These are phyloP conservation scores for Entomortierella parvispora DNA, from an alignment of 192 early-diverging fungal genomes.

Conservation along the genomic window DNA sequence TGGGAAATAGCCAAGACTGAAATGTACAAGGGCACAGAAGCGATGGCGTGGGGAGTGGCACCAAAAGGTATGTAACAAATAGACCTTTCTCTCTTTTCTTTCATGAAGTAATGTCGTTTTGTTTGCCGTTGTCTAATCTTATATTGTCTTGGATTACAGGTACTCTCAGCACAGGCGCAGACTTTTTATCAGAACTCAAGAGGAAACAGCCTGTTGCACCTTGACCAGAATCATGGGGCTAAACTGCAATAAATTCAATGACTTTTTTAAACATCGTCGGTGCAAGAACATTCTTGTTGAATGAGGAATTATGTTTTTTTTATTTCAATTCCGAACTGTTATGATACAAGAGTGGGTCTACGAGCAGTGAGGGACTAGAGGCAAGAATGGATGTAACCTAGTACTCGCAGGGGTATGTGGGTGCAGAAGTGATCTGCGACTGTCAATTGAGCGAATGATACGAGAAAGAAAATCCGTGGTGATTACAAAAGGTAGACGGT, in stretches of 20 bases:
- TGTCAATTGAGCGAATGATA: not conserved
- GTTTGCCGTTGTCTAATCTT: not conserved
- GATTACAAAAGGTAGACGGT: conserved; percentile 18
- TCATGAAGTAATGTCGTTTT: too few species aligned
- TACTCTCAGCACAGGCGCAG: conserved; percentile 23
- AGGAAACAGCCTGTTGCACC: conserved; percentile 16
- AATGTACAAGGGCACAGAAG: conserved; percentile 46
- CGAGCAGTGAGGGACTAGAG: too few species aligned
- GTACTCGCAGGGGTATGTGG: not conserved
- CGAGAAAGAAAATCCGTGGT: too few species aligned
- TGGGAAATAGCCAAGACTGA: conserved; percentile 28
- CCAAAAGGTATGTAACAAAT: conserved; percentile 31
- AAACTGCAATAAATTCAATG: too few species aligned
- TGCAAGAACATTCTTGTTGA: too few species aligned
- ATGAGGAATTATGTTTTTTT: too few species aligned
- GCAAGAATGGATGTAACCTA: too few species aligned
- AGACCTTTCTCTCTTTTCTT: not conserved
- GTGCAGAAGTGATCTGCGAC: not conserved
- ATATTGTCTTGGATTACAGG: conserved; percentile 4
- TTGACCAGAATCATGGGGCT: conserved; percentile 4
- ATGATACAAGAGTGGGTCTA: too few species aligned
- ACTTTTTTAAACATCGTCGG: too few species aligned
- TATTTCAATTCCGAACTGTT: too few species aligned
- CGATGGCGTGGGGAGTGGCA: conserved; percentile 36
- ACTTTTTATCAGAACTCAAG: conserved; percentile 45